These are phyloP conservation scores for Xylogone sp. DNA, from an alignment of 2,329 filamentous ascomycete genomes.

Conservation along the genomic window DNA sequence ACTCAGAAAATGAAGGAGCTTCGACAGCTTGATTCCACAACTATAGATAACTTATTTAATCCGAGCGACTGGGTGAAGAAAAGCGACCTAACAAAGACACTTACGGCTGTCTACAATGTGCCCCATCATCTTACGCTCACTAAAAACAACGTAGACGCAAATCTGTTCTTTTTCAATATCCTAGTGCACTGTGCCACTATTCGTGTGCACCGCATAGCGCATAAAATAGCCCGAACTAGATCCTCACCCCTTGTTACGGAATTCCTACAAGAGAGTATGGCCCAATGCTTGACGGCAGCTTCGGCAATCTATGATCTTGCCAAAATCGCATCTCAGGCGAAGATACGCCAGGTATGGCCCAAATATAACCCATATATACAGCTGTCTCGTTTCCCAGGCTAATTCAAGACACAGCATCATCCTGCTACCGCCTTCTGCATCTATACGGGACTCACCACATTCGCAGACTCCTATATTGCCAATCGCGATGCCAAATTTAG, in stretches of 20 bases:
- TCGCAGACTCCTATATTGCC: background rate
- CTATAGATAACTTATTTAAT: constrained; percentile 57
- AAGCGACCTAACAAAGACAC: constrained; percentile 89
- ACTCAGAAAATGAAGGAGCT: constrained; percentile 89
- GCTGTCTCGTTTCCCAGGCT: background rate
- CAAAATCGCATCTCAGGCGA: constrained; percentile 27
- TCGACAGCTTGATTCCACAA: constrained; percentile 74
- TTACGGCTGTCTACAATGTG: constrained; percentile 83
- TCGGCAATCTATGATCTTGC: constrained; percentile 67
- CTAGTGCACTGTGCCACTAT: constrained; percentile 91
- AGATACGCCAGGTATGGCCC: background rate
- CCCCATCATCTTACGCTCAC: constrained; percentile 78
- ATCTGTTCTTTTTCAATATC: constrained; percentile 91
- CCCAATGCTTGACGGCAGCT: constrained; percentile 85
- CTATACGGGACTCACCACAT: background rate
- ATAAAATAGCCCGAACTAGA: constrained; percentile 72
- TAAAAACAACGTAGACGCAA: constrained; percentile 74
- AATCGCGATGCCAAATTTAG: background rate
- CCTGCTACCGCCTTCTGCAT: background rate
- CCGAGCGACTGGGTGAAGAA: constrained; percentile 66
- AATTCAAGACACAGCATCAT: background rate
- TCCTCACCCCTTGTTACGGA: constrained; percentile 36
- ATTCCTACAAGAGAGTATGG: constrained; percentile 79
- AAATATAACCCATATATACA: background rate
- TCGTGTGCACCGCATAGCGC: constrained; percentile 94